Conservation (phyloP, 768 basidiomycete species). For the Phylloporus sp. region DNA sequence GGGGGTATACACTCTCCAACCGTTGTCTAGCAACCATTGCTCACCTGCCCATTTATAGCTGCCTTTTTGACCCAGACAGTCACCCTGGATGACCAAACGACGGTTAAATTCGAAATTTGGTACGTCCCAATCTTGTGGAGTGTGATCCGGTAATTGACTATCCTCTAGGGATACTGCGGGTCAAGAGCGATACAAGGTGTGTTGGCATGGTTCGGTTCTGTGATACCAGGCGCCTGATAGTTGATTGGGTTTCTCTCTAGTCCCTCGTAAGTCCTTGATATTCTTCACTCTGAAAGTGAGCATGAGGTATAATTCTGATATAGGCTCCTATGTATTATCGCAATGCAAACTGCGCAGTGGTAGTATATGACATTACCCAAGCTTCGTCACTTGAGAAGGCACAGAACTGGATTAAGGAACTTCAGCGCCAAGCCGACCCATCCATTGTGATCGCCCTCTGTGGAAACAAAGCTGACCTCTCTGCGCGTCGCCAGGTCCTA, state of each 20-base stretch:
- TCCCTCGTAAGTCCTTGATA: constrained; percentile 41
- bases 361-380: constrained; percentile 96
- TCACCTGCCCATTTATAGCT: constrained; percentile 45
- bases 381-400: constrained; percentile 91
- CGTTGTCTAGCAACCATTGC: constrained; percentile 3
- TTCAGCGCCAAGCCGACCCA: constrained; percentile 96
- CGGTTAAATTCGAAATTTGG: constrained; percentile 99
- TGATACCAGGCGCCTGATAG: background rate
- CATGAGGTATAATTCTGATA: constrained; percentile 4
- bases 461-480: constrained; percentile 91
- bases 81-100: constrained; percentile 79
- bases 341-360: constrained; percentile 90
- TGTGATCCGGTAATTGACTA: background rate
- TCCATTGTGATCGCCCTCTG: constrained; percentile 95
- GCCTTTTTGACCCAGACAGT: constrained; percentile 99
- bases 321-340: constrained; percentile 97
- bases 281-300: background rate
- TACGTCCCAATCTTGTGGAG: constrained; percentile 32
- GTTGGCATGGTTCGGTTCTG: constrained; percentile 12
- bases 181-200: constrained; percentile 89
- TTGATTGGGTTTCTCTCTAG: constrained; percentile 18
- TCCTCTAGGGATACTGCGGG: constrained; percentile 85
- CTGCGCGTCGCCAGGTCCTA: constrained; percentile 78
- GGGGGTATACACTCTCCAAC: constrained; percentile 51
- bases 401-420: constrained; percentile 91